Conservation (phyloP, 1,284 basidiomycete species). For the Papiliotrema nemorosa region DNA sequence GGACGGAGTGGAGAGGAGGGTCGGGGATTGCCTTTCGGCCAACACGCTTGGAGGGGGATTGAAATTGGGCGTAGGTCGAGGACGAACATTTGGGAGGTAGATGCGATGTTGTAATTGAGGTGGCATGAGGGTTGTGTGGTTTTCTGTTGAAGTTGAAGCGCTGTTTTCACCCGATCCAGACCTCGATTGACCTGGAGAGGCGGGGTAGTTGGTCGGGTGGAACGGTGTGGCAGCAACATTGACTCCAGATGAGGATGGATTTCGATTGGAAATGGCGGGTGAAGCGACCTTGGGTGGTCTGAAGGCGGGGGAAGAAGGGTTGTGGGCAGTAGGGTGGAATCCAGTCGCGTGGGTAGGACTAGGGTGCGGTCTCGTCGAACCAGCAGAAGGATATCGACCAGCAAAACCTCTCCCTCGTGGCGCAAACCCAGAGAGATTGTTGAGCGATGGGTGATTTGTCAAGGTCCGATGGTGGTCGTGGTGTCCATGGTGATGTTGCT, state of each 20-base stretch:
- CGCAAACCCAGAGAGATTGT: slow-evolving; percentile 21
- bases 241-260: slow-evolving; percentile 15
- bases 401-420: slow-evolving; percentile 35
- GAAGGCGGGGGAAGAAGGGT: slow-evolving; percentile 17
- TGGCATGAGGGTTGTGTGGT: slow-evolving; percentile 46
- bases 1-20: slow-evolving; percentile 26
- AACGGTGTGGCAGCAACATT: slow-evolving; percentile 41
- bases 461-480: slow-evolving; percentile 13
- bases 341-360: slow-evolving; percentile 20
- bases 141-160: slow-evolving; percentile 15
- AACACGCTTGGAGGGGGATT: slow-evolving; percentile 40
- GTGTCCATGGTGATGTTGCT: slow-evolving; percentile 10
- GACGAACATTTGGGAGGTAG: slow-evolving; percentile 43
- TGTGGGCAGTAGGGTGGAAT: slow-evolving; percentile 21
- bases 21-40: slow-evolving; percentile 24
- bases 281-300: slow-evolving; percentile 11
- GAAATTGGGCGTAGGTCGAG: slow-evolving; percentile 40
- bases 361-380: slow-evolving; percentile 15
- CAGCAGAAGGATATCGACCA: slow-evolving; percentile 36
- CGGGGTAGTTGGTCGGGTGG: slow-evolving; percentile 22
- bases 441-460: slow-evolving; percentile 27
- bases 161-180: neutral
- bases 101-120: slow-evolving; percentile 49
- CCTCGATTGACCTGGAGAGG: neutral
- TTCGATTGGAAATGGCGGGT: slow-evolving; percentile 7